phyloP scores from a whole-genome alignment of 2,329 filamentous ascomycete species.

The Pseudogymnoascus sp. region DNA sequence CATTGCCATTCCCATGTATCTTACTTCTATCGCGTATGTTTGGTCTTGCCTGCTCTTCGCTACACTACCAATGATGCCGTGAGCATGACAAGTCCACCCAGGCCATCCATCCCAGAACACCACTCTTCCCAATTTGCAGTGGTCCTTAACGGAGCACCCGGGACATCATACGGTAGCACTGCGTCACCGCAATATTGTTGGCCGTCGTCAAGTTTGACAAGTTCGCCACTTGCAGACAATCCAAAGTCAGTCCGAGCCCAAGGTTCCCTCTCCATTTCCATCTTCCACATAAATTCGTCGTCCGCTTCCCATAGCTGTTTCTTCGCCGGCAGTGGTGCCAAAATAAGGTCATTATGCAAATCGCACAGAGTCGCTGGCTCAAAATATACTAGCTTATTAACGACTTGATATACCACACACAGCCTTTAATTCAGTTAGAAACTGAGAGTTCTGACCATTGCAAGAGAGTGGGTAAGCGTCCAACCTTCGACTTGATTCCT shows the following conservation, averaged over 20 bases:
- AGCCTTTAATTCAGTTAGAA: conserved; percentile 27
- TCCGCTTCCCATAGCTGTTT: conserved; percentile 38
- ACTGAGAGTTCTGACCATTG: background rate
- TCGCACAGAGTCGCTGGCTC: conserved; percentile 33
- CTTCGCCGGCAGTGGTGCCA: conserved; percentile 36
- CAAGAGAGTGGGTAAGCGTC: conserved; percentile 12
- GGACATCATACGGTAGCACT: conserved; percentile 16
- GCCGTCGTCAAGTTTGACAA: conserved; percentile 26
- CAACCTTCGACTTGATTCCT: conserved; percentile 33
- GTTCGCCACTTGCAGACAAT: conserved; percentile 27
- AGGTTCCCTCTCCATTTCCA: conserved; percentile 24
- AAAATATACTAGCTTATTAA: conserved; percentile 37
- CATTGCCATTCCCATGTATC: background rate
- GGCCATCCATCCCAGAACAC: conserved; percentile 38
- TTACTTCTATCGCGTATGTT: background rate
- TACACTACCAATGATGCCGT: conserved; percentile 30
- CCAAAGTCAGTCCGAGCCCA: conserved; percentile 23
- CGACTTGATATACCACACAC: conserved; percentile 32
- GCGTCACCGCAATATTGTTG: conserved; percentile 23
- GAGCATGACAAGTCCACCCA: conserved; percentile 39
- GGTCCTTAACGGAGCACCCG: conserved; percentile 17
- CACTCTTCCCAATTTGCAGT: conserved; percentile 35
- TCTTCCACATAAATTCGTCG: conserved; percentile 30
- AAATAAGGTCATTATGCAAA: conserved; percentile 28
- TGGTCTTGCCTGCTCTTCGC: background rate